Evolutionary conservation across 2,329 filamentous ascomycete genomes (phyloP), one percentile per base, ranked within the genome.

Genomic region (Microsporum ferrugineum): DNA sequence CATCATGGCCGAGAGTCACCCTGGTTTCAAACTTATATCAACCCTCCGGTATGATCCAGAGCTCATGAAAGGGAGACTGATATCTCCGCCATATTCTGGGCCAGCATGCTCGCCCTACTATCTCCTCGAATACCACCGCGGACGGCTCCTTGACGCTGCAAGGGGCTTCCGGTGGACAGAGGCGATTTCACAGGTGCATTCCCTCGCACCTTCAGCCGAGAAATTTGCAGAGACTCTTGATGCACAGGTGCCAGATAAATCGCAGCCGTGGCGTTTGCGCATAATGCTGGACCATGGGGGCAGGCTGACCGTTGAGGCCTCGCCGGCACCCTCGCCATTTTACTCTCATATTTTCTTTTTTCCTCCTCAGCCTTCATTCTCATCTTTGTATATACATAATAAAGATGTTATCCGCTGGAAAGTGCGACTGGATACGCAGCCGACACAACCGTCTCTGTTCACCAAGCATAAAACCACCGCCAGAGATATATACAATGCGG

Each of bases 391-490:
- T 62, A 36, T 14, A 56, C 5, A 55, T 61, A 27, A 56, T 63
- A 10, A 60, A 14, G 56, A 58, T 55, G 45, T 60, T 8, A 57
- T 65, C 12, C 62, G 71, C 59, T 85, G 80, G 79, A 69, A 65
- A n/a, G 67, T 86, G 14, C 72, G 76, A 12, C 68, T 86, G 10
- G 85, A 87, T 70, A 74, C 75, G 0, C 62, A 74, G 33, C 68
- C 76, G 2, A 87, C 80, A 0, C 68, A 71, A 0, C 77, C 80
- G 0, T 80, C 80, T 0, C 80, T 84, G n/a, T 88, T 87, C 69
- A 96, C 91, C 0, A 85, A 86, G 62, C 88, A 88, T 77, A 97
- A 99, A 73, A 97, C 92, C 0, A 94, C 88, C 0, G 77, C 80
- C 56, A 84, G 92, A 12, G 76, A 78, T 7, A 79, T 85, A 70